These are phyloP conservation scores for Trichoderma sp. DNA, from an alignment of 2,329 filamentous ascomycete genomes.

Conservation along the genomic window DNA sequence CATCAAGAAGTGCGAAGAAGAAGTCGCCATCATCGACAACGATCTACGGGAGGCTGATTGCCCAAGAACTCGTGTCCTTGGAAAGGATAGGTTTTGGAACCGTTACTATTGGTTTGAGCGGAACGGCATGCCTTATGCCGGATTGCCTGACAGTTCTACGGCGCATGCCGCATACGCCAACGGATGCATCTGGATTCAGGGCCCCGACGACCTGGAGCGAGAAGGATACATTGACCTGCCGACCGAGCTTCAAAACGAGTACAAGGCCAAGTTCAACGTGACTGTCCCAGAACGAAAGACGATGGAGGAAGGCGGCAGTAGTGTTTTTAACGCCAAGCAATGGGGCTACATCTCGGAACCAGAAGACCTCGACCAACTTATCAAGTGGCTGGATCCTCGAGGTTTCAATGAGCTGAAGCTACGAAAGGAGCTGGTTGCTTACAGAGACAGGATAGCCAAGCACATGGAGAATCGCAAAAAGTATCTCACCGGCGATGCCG, in stretches of 20 bases:
- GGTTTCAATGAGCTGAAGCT: slow-evolving; percentile 84
- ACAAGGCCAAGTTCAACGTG: slow-evolving; percentile 73
- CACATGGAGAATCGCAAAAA: slow-evolving; percentile 78
- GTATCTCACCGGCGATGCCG: slow-evolving; percentile 52
- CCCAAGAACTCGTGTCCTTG: slow-evolving; percentile 81
- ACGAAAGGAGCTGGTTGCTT: slow-evolving; percentile 77
- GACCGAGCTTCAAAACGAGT: slow-evolving; percentile 68
- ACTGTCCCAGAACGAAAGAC: slow-evolving; percentile 83
- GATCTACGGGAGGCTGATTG: slow-evolving; percentile 93
- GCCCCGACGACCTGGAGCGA: slow-evolving; percentile 83
- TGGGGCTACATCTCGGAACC: slow-evolving; percentile 92
- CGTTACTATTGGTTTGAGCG: slow-evolving; percentile 99
- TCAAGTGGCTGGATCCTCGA: slow-evolving; percentile 84
- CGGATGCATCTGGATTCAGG: slow-evolving; percentile 93
- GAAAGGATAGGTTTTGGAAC: slow-evolving; percentile 97
- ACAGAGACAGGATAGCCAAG: slow-evolving; percentile 69
- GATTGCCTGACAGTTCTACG: slow-evolving; percentile 83
- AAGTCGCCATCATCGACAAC: slow-evolving; percentile 82
- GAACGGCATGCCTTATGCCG: slow-evolving; percentile 94
- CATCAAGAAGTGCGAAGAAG: slow-evolving; percentile 77
- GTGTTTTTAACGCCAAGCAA: slow-evolving; percentile 71
- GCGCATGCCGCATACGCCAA: slow-evolving; percentile 87
- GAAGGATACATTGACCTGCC: slow-evolving; percentile 80
- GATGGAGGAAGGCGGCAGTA: slow-evolving; percentile 78
- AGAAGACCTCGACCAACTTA: slow-evolving; percentile 71